Evolutionary conservation across 352 stramenopile species (phyloP), one percentile per base, ranked within the genome.

Genomic region (Phytophthora cactorum): DNA sequence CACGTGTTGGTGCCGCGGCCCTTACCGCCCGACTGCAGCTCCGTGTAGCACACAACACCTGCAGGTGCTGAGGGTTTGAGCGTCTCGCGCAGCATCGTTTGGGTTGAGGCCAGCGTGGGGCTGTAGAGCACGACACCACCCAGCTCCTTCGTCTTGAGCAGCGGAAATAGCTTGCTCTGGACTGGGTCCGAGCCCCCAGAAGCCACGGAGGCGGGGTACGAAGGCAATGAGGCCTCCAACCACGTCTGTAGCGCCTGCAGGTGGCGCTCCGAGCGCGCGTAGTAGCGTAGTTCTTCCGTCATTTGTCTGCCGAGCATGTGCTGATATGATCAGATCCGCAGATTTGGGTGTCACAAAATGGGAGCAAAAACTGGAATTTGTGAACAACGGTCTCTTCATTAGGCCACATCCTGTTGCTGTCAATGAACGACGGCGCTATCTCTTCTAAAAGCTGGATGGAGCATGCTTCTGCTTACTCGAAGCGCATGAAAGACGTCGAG

Each of bases 1-100:
- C 91, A 97, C 70, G 81, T 84, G 79, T 97, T 97, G 50, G 74
- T 60, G 43, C 89, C 89, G 32, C 91, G 88, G n/a, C 90, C 91
- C 47, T 91, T 91, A 52, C 89, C 90, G 46, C 79, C 79, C 22
- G 86, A 72, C 68, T 96, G 89, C 56, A 90, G 72, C n/a, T 88
- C 70, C 55, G 87, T 94, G 72, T 89, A 95, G 67, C 87, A 95
- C 38, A 96, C 52, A 7, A 96, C 72, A 14, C 86, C 84, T 15
- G 87, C 72, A 1, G 87, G 86, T 0, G 82, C 75, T 0, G 79
- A 15, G 4, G 86, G 89, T n/a, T 75, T 79, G n/a, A 95, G 61
- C 58, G 77, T 85, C 44, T 93, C 80, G 59, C 93, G 88, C 51
- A 97, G 77, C 29, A 93, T 65, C 54, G 85, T 96, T 68, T 97